These are phyloP conservation scores for Amesomyces nigricolor DNA, from an alignment of 2,329 filamentous ascomycete species.

Conservation along the genomic window DNA sequence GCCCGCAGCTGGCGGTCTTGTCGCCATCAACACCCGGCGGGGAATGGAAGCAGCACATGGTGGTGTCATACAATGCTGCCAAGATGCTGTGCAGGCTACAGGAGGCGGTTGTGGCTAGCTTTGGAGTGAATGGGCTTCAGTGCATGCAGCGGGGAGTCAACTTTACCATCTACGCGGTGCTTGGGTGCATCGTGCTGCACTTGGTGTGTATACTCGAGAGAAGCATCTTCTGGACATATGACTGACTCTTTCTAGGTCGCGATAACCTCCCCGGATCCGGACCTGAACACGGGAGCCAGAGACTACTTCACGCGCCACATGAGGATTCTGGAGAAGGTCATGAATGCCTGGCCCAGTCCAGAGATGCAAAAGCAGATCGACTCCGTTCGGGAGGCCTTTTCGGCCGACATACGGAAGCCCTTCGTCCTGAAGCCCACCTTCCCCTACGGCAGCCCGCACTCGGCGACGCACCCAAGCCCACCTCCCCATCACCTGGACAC, in stretches of 20 bases:
- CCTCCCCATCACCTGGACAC: conserved; percentile 51
- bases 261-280: conserved; percentile 86
- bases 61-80: conserved; percentile 76
- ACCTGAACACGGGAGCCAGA: conserved; percentile 75
- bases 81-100: conserved; percentile 82
- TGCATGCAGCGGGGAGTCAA: conserved; percentile 94
- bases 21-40: conserved; percentile 65
- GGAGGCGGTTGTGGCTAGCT: conserved; percentile 72
- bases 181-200: conserved; percentile 90
- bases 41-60: conserved; percentile 83
- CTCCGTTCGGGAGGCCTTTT: conserved; percentile 83
- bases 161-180: conserved; percentile 86
- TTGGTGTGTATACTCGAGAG: conserved; percentile 57
- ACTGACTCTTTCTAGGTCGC: conserved; percentile 59
- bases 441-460: conserved; percentile 74
- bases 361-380: conserved; percentile 89
- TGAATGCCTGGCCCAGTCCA: conserved; percentile 76
- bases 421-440: conserved; percentile 87
- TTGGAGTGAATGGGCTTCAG: conserved; percentile 72
- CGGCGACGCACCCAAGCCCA: conserved; percentile 58
- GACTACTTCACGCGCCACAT: conserved; percentile 92
- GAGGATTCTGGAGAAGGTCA: conserved; percentile 84
- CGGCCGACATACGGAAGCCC: conserved; percentile 73
- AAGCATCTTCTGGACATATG: conserved; percentile 7
- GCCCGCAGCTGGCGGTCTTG: conserved; percentile 76